phyloP scores from a whole-genome alignment of 306 rosid species.

The Cucurbita maxima region DNA sequence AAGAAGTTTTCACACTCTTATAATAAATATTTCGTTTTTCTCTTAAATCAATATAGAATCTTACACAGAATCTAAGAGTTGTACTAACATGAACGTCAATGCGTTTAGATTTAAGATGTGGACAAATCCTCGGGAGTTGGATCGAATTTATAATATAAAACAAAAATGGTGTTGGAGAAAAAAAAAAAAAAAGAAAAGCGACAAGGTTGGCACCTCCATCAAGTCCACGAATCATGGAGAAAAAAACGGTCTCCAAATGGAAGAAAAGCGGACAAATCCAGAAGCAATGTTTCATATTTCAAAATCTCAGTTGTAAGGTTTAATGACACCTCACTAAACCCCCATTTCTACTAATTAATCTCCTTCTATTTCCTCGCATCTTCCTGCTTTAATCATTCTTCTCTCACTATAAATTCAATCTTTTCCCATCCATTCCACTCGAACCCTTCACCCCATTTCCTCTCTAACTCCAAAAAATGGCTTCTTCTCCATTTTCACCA shows the following conservation, averaged over 20 bases:
- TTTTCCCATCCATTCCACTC: background rate
- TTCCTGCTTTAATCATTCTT: background rate
- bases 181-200: background rate
- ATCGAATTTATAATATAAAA: no score
- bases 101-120: no score
- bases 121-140: no score
- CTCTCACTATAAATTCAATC: slow-evolving; percentile 23
- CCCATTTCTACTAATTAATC: slow-evolving; percentile 23
- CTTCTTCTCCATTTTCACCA: slow-evolving; percentile 11
- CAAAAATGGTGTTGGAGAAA: no score
- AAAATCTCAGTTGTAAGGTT: background rate
- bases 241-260: slow-evolving; percentile 16
- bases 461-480: slow-evolving; percentile 26
- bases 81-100: no score
- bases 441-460: slow-evolving; percentile 7
- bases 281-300: background rate
- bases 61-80: no score
- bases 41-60: no score
- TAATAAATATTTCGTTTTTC: no score
- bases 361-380: slow-evolving; percentile 9
- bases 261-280: slow-evolving; percentile 15
- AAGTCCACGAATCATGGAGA: slow-evolving; percentile 44
- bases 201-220: background rate
- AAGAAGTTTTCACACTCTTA: no score
- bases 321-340: slow-evolving; percentile 14